Evolutionary conservation across 2,329 filamentous ascomycete genomes (phyloP).

Genomic region (Cercospora nicotianae): DNA sequence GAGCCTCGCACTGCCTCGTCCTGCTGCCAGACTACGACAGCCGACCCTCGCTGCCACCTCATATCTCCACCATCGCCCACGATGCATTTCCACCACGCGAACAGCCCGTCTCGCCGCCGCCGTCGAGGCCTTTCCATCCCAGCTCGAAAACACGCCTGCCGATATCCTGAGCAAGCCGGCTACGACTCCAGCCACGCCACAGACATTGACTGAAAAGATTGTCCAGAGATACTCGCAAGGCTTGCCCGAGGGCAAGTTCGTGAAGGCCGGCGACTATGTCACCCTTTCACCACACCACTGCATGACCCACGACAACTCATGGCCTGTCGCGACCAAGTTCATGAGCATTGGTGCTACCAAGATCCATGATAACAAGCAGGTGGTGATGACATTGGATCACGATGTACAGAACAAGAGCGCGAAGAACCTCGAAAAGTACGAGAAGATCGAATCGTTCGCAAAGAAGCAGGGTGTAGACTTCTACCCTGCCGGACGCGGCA

Average conservation of each 20-base stretch:
- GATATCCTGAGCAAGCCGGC: slow-evolving; percentile 69
- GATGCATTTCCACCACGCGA: slow-evolving; percentile 30
- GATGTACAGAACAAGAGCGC: slow-evolving; percentile 83
- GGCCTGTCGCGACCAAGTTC: slow-evolving; percentile 75
- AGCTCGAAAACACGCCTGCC: slow-evolving; percentile 63
- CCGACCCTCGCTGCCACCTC: slow-evolving; percentile 9
- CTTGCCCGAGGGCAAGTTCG: slow-evolving; percentile 70
- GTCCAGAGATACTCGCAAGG: slow-evolving; percentile 79
- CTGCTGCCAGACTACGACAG: slow-evolving; percentile 6
- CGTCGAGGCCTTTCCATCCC: slow-evolving; percentile 63
- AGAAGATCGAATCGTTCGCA: slow-evolving; percentile 78
- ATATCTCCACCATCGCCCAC: slow-evolving; percentile 31
- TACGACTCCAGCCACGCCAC: slow-evolving; percentile 53
- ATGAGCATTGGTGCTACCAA: slow-evolving; percentile 77
- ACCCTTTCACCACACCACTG: slow-evolving; percentile 68
- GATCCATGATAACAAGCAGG: slow-evolving; percentile 68
- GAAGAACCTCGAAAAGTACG: slow-evolving; percentile 79
- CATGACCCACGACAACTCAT: slow-evolving; percentile 87
- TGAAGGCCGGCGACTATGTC: slow-evolving; percentile 81
- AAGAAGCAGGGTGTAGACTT: slow-evolving; percentile 73
- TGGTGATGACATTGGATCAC: slow-evolving; percentile 84
- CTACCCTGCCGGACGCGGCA: slow-evolving; percentile 74
- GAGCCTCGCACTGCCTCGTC: slow-evolving; percentile 14
- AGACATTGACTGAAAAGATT: slow-evolving; percentile 91
- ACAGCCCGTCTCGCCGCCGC: slow-evolving; percentile 33